phyloP scores from a whole-genome alignment of 768 basidiomycete genomes.

The Tricholoma terreum region DNA sequence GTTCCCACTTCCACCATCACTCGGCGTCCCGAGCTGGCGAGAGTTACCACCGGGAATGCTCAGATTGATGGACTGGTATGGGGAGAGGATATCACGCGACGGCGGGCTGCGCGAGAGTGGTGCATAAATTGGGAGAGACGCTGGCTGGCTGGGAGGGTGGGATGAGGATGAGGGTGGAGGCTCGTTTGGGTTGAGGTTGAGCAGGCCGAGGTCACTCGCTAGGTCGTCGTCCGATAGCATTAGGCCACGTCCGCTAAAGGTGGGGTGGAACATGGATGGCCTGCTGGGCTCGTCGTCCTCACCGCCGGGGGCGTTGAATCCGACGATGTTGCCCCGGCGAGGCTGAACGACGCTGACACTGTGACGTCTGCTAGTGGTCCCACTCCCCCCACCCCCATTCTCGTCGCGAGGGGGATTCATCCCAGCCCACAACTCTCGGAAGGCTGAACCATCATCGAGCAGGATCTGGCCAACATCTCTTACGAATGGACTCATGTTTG shows the following conservation, averaged over 20 bases:
- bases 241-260: constrained; percentile 47
- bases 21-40: constrained; percentile 59
- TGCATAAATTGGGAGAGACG: constrained; percentile 75
- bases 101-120: constrained; percentile 64
- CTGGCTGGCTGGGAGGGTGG: constrained; percentile 62
- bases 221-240: constrained; percentile 80
- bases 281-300: constrained; percentile 30
- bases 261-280: constrained; percentile 28
- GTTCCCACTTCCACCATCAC: constrained; percentile 51
- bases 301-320: constrained; percentile 63
- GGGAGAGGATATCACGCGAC: constrained; percentile 46
- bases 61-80: constrained; percentile 62
- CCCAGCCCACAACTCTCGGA: constrained; percentile 76
- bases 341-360: constrained; percentile 84
- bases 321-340: constrained; percentile 59
- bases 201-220: constrained; percentile 61
- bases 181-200: constrained; percentile 53
- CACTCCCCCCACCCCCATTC: constrained; percentile 63
- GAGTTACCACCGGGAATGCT: constrained; percentile 47
- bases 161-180: constrained; percentile 40
- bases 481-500: constrained; percentile 86
- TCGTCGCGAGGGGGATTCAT: constrained; percentile 62
- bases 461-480: constrained; percentile 78
- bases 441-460: constrained; percentile 67
- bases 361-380: constrained; percentile 78